Conservation (phyloP, 805 yeast species). For the Ogataea populi-albae region DNA sequence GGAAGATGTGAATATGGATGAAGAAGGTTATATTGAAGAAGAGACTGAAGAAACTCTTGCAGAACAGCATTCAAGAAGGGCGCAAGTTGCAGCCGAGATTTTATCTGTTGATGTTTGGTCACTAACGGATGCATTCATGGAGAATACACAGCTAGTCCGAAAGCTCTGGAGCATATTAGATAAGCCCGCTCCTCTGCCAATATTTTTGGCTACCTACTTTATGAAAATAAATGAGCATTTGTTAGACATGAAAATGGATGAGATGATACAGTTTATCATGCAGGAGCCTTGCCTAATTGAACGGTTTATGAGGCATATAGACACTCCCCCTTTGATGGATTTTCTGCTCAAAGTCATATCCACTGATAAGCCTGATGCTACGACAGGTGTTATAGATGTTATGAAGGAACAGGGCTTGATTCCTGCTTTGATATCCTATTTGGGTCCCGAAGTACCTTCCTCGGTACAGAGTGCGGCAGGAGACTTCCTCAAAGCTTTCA, state of each 20-base stretch:
- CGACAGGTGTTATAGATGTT: slow-evolving; percentile 81
- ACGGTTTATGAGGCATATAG: slow-evolving; percentile 79
- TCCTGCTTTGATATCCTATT: slow-evolving; percentile 64
- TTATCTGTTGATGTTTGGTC: slow-evolving; percentile 93
- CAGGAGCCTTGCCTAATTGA: slow-evolving; percentile 70
- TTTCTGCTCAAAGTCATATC: slow-evolving; percentile 84
- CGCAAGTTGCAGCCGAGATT: slow-evolving; percentile 83
- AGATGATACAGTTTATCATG: slow-evolving; percentile 68
- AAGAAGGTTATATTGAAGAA: slow-evolving; percentile 24
- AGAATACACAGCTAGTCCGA: slow-evolving; percentile 58
- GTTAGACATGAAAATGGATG: slow-evolving; percentile 83
- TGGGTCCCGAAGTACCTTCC: slow-evolving; percentile 65
- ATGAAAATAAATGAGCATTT: slow-evolving; percentile 90
- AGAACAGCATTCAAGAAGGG: slow-evolving; percentile 38
- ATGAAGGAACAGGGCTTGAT: slow-evolving; percentile 72
- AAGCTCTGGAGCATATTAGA: slow-evolving; percentile 81
- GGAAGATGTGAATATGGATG: slow-evolving; percentile 19
- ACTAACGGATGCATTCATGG: slow-evolving; percentile 85
- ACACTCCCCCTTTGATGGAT: slow-evolving; percentile 93
- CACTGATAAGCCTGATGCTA: slow-evolving; percentile 85
- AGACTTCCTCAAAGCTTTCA: slow-evolving; percentile 90
- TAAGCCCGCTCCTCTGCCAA: slow-evolving; percentile 61
- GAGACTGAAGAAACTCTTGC: slow-evolving; percentile 33
- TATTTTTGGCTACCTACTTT: slow-evolving; percentile 79
- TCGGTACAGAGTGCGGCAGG: slow-evolving; percentile 90